Conservation (phyloP, 176 grass and related monocot genomes). For the Phragmites australis region DNA sequence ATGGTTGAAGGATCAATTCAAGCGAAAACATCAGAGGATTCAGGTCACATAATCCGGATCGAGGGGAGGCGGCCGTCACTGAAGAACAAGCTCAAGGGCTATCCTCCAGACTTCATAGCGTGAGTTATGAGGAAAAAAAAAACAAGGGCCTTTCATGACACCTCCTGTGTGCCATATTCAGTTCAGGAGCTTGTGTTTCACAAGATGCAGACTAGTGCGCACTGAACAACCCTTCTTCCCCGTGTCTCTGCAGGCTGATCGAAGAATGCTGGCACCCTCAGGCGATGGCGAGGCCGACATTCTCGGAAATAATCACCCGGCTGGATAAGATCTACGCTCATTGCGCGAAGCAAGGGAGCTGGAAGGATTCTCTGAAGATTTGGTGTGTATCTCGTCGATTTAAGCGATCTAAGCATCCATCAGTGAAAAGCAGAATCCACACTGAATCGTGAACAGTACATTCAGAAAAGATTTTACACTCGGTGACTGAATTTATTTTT, state of each 20-base stretch:
- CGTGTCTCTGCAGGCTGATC: slow-evolving; percentile 56
- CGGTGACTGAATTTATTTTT: slow-evolving; percentile 39
- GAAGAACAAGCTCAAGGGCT: slow-evolving; percentile 75
- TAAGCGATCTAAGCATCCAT: slow-evolving; percentile 32
- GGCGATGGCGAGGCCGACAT: slow-evolving; percentile 59
- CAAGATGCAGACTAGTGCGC: not conserved
- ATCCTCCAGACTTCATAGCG: slow-evolving; percentile 85
- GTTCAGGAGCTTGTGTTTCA: not conserved
- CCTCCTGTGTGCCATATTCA: not conserved
- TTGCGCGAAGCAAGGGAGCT: slow-evolving; percentile 68
- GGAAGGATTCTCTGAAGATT: slow-evolving; percentile 94
- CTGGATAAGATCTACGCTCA: slow-evolving; percentile 73
- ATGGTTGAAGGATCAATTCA: slow-evolving; percentile 78
- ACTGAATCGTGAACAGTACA: slow-evolving; percentile 17
- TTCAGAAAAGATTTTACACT: not conserved
- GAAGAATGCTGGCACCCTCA: slow-evolving; percentile 89
- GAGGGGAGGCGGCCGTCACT: slow-evolving; percentile 70
- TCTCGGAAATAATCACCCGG: slow-evolving; percentile 93
- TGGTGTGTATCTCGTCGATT: slow-evolving; percentile 56
- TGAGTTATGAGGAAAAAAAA: slow-evolving; percentile 45
- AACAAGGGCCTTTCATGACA: not conserved
- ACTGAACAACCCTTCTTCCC: not conserved
- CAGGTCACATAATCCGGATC: slow-evolving; percentile 44
- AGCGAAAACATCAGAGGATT: slow-evolving; percentile 57
- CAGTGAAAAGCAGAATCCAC: slow-evolving; percentile 26